Conservation (phyloP, 164 flowering plant species). For the Nelumbo lutea region DNA sequence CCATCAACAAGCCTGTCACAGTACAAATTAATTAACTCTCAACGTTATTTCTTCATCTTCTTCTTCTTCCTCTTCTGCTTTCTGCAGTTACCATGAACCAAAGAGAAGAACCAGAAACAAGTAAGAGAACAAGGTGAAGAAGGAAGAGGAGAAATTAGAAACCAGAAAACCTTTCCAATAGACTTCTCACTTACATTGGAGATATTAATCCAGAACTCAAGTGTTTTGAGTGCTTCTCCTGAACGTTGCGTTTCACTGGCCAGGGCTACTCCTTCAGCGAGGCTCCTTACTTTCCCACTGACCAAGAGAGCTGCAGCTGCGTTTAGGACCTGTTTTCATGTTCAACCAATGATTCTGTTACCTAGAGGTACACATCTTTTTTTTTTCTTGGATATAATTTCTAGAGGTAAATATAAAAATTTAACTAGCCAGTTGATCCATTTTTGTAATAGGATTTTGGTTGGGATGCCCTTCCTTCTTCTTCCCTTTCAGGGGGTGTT, state of each 20-base stretch:
- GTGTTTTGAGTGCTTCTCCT: constrained; percentile 65
- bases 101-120: background rate
- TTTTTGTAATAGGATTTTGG: background rate
- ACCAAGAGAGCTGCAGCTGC: constrained; percentile 86
- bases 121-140: no score
- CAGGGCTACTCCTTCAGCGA: constrained; percentile 61
- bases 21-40: no score
- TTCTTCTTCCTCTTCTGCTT: constrained; percentile 5
- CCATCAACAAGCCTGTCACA: no score
- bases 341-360: background rate
- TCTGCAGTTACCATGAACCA: constrained; percentile 4
- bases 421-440: background rate
- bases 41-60: no score
- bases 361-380: background rate
- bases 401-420: no score
- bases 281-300: constrained; percentile 42
- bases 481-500: no score
- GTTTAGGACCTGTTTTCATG: constrained; percentile 53
- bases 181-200: constrained; percentile 45
- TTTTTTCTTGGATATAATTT: no score
- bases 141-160: background rate
- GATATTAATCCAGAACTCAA: constrained; percentile 46
- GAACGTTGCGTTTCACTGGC: constrained; percentile 75
- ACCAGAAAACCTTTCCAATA: background rate
- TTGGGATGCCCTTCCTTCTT: no score